Conservation (phyloP, 495 filamentous ascomycete genomes). For the Neurospora sp. region DNA sequence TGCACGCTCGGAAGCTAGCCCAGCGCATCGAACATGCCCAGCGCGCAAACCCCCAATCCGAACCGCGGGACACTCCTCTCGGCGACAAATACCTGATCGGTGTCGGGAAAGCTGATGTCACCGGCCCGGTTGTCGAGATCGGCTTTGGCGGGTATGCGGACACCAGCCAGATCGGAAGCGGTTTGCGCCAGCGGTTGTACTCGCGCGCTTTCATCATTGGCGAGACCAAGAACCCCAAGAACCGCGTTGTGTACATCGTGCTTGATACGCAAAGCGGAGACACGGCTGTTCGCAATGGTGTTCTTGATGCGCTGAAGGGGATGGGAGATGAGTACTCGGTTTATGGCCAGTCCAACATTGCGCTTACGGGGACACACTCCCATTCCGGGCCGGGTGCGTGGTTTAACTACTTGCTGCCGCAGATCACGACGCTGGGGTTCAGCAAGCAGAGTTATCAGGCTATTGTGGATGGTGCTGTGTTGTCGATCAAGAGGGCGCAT, state of each 20-base stretch:
- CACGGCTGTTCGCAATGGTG: constrained; percentile 77
- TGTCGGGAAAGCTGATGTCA: constrained; percentile 90
- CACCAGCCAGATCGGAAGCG: constrained; percentile 64
- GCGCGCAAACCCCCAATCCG: background rate
- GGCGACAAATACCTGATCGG: constrained; percentile 65
- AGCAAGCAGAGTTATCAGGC: constrained; percentile 80
- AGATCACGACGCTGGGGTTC: constrained; percentile 83
- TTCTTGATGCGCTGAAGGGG: constrained; percentile 59
- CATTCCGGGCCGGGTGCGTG: constrained; percentile 90
- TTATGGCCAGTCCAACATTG: constrained; percentile 74
- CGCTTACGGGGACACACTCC: constrained; percentile 84
- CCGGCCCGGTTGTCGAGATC: constrained; percentile 57
- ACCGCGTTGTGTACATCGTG: constrained; percentile 81
- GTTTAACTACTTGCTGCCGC: constrained; percentile 93
- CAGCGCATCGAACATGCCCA: background rate
- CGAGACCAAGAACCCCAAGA: constrained; percentile 50
- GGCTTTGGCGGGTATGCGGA: constrained; percentile 65
- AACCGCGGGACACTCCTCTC: constrained; percentile 6
- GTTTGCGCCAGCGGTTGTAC: constrained; percentile 76
- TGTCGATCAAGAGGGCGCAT: constrained; percentile 81
- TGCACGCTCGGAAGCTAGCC: background rate
- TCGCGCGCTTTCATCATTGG: constrained; percentile 87
- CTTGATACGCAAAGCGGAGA: constrained; percentile 79
- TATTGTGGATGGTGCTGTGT: constrained; percentile 74
- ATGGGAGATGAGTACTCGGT: constrained; percentile 40